Evolutionary conservation across 106 monocot species (phyloP), one percentile per base, ranked within the genome.

Genomic region (Dendrobium catenatum): DNA sequence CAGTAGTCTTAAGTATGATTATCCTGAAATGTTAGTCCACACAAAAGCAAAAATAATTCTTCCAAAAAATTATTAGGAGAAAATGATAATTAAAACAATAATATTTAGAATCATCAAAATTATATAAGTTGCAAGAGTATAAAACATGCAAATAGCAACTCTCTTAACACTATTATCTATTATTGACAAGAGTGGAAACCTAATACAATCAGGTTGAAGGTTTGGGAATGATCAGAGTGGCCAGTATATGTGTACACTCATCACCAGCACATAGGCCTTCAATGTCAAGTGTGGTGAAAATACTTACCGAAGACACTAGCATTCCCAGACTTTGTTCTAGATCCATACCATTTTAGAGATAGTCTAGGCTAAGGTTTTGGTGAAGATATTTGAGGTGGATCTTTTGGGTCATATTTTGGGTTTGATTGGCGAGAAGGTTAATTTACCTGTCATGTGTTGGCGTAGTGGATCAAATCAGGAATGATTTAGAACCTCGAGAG

Each of bases 341-440:
- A 76, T 49, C 76, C 76, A 27, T 76, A 76, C 48, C 76, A 26
- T 76, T 76, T 18, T 18, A 47, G 76, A 48, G 76, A 76, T 9
- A 76, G 9, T 48, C 10, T 76, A 5, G 48, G 5, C 9, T 24
- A 46, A 24, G n/a, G 11, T n/a, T 43, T 41, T 43, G 24, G 76
- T n/a, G 48, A 10, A 5, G 26, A 2, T 41, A 19, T 43, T 37
- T 27, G 27, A 27, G 27, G 27, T 27, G 27, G 27, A 27, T 27
- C 27, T 27, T 27, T 27, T 27, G 27, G 27, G 27, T 27, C 27
- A 27, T 0, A 27, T 27, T 27, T 0, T 27, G 27, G 27, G 0
- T 27, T 27, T 27, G 27, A 27, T 27, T 27, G 0, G 27, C 0
- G 27, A 27, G 27, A 27, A 27, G 27, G 27, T 27, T 27, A 0